Conservation (phyloP, 2,329 filamentous ascomycete genomes). For the Botryotinia convoluta region DNA sequence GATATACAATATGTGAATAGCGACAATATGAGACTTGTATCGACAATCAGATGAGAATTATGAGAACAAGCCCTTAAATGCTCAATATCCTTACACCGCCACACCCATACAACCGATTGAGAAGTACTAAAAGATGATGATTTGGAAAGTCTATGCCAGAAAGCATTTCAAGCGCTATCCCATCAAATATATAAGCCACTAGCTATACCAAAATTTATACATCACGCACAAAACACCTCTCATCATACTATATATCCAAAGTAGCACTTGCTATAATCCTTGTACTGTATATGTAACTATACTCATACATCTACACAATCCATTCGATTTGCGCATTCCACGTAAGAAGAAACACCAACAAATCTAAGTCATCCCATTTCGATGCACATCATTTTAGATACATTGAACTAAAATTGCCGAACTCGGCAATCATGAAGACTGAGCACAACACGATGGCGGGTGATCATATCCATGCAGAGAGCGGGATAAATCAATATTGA, state of each 20-base stretch:
- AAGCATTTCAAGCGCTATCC: not conserved
- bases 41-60: not conserved
- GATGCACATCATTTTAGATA: not conserved
- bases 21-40: not conserved
- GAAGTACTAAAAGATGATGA: not conserved
- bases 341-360: not conserved
- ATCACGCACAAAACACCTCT: not conserved
- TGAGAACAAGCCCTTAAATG: not conserved
- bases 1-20: not conserved
- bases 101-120: not conserved
- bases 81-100: no score
- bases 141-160: not conserved
- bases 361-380: not conserved
- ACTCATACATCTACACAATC: not conserved
- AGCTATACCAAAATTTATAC: not conserved
- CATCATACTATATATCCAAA: not conserved
- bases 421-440: not conserved
- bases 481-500: not conserved
- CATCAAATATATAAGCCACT: not conserved
- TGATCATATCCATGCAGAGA: slow-evolving; percentile 8
- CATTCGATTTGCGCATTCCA: slow-evolving; percentile 6
- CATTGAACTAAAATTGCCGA: not conserved
- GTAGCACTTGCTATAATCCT: not conserved
- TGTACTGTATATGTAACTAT: slow-evolving; percentile 1
- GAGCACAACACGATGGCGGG: not conserved